These are phyloP conservation scores for Trichopus zeylanicus DNA, from an alignment of 116 monocot genomes.

Conservation along the genomic window DNA sequence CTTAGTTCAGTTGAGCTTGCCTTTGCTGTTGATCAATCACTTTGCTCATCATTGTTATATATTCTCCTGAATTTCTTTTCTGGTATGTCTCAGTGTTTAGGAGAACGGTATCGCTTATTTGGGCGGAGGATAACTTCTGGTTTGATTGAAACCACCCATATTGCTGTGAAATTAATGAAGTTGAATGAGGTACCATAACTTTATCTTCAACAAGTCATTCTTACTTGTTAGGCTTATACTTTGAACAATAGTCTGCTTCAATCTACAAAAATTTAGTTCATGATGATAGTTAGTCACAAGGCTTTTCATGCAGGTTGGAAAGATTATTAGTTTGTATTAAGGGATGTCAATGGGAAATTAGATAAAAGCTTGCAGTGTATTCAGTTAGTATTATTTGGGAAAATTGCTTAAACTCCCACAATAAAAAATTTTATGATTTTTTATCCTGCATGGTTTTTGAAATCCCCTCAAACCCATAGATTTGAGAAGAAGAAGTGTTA, in stretches of 20 bases:
- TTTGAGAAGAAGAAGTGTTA: too few relatives aligned
- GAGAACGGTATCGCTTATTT: conserved; percentile 79
- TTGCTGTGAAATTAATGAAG: conserved; percentile 80
- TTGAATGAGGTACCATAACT: conserved; percentile 65
- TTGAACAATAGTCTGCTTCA: neutral
- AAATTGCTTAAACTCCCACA: too few relatives aligned
- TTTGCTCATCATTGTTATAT: neutral
- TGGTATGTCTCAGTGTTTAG: conserved; percentile 90
- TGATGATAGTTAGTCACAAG: too few relatives aligned
- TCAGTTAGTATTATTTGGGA: too few relatives aligned
- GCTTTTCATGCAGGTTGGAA: too few relatives aligned
- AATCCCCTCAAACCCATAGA: too few relatives aligned
- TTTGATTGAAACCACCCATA: conserved; percentile 73
- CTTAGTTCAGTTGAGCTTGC: neutral
- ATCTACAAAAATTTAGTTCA: neutral
- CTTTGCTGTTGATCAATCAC: neutral
- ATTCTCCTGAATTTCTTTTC: conserved; percentile 5
- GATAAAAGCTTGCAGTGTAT: too few relatives aligned
- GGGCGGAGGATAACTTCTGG: conserved; percentile 92
- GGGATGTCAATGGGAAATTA: too few relatives aligned
- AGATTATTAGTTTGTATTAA: too few relatives aligned
- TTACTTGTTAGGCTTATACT: neutral
- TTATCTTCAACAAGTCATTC: neutral
- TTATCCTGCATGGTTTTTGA: too few relatives aligned
- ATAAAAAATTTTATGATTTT: too few relatives aligned